Percentiles rank a stretch among this genome's conserved stretches.
Conservation (phyloP, 768 basidiomycete species). For the Naganishia onofrii region DNA sequence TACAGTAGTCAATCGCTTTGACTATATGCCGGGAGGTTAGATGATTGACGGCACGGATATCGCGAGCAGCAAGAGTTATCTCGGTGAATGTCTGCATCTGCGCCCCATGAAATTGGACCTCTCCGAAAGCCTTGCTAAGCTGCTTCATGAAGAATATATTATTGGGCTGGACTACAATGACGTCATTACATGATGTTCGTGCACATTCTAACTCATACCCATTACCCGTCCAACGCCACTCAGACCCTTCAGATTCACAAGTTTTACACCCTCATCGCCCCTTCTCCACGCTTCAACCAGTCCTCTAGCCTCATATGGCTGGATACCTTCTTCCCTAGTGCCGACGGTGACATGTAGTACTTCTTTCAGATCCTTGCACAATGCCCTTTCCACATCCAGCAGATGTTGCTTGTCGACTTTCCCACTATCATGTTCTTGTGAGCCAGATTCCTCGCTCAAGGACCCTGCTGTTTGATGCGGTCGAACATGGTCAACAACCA, state of each 20-base stretch:
- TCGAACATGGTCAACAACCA: constrained; percentile 65
- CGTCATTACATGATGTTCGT: neutral
- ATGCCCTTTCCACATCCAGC: constrained; percentile 26
- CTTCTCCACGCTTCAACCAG: constrained; percentile 56
- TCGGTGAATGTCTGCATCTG: too few species aligned
- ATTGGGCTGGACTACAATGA: neutral
- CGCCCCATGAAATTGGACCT: too few species aligned
- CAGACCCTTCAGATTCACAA: constrained; percentile 11
- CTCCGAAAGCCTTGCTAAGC: too few species aligned
- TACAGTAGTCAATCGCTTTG: neutral
- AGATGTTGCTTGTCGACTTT: constrained; percentile 2
- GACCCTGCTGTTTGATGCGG: constrained; percentile 46
- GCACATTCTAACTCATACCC: constrained; percentile 25
- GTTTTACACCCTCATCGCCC: constrained; percentile 18
- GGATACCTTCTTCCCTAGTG: constrained; percentile 59
- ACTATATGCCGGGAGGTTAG: neutral
- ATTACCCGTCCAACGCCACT: constrained; percentile 24
- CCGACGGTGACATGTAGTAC: constrained; percentile 85
- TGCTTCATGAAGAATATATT: too few species aligned
- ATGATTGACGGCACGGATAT: neutral
- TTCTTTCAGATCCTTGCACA: constrained; percentile 58
- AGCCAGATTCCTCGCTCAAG: neutral
- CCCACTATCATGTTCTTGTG: neutral
- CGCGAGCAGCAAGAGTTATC: too few species aligned
- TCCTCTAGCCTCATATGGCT: constrained; percentile 67